Evolutionary conservation across 108 stramenopile species (phyloP).

Genomic region (Mediolabrus comicus): DNA sequence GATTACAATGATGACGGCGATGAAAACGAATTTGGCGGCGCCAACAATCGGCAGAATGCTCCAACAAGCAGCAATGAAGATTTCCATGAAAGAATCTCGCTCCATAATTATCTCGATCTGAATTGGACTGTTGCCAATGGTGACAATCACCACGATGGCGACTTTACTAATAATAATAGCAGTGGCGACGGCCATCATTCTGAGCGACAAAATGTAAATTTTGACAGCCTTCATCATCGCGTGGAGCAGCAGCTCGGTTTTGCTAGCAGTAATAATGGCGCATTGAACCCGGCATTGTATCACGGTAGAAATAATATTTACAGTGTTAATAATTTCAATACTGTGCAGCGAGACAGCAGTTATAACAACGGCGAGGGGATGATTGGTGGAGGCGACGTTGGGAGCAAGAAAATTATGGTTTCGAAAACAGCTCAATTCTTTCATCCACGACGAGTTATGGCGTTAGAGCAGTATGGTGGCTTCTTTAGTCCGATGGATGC

Average conservation of each 20-base stretch:
- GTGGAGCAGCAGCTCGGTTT: conserved; percentile 14
- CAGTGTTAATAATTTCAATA: neutral
- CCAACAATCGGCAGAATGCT: no score
- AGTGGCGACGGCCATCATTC: neutral
- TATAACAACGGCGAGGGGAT: neutral
- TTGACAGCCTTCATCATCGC: conserved; percentile 20
- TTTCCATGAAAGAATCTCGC: neutral
- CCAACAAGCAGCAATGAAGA: neutral
- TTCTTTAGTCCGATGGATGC: conserved; percentile 32
- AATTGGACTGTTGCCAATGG: no score
- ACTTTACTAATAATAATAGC: neutral
- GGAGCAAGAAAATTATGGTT: neutral
- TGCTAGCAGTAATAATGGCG: no score
- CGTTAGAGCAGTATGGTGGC: conserved; percentile 3
- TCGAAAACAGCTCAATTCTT: conserved; percentile 39
- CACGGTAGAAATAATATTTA: no score
- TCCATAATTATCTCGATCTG: conserved; percentile 2
- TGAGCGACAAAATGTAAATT: neutral
- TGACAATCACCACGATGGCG: neutral
- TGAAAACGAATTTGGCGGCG: no score
- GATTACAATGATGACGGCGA: neutral
- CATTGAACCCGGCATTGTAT: neutral
- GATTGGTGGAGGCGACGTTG: neutral
- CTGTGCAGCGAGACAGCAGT: neutral
- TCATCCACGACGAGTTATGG: conserved; percentile 33